A percentile compares a stretch with the other conserved stretches of the same genome.
Evolutionary conservation across 345 rosid species (phyloP).

Genomic region (Tarenaya hassleriana): DNA sequence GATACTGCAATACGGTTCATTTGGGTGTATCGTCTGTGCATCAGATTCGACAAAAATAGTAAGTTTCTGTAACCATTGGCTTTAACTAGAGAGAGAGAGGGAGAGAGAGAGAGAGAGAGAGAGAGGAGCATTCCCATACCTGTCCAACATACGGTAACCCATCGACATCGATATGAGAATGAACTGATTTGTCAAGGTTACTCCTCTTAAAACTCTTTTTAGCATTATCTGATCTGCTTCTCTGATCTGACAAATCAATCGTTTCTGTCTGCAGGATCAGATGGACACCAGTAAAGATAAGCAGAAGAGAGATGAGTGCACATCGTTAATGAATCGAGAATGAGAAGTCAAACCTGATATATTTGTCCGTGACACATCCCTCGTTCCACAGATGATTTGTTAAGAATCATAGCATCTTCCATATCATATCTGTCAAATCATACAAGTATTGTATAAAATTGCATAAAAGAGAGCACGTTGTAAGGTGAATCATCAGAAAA

Average conservation of each 20-base stretch:
- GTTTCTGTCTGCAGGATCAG: slow-evolving; percentile 67
- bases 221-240: slow-evolving; percentile 39
- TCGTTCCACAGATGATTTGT: slow-evolving; percentile 89
- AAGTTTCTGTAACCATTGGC: slow-evolving; percentile 3
- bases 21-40: slow-evolving; percentile 58
- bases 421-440: slow-evolving; percentile 68
- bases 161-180: slow-evolving; percentile 65
- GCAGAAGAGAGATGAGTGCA: not conserved
- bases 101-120: no score
- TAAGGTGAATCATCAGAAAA: slow-evolving; percentile 1
- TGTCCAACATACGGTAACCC: slow-evolving; percentile 95
- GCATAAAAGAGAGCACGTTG: slow-evolving; percentile 1
- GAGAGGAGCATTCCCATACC: slow-evolving; percentile 34
- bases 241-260: slow-evolving; percentile 59
- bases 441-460: slow-evolving; percentile 8
- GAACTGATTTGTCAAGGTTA: slow-evolving; percentile 38
- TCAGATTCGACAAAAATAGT: slow-evolving; percentile 9
- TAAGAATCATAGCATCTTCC: slow-evolving; percentile 99
- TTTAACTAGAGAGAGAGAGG: not conserved
- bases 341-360: slow-evolving; percentile 62
- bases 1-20: slow-evolving; percentile 67
- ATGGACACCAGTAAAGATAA: slow-evolving; percentile 7
- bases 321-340: not conserved
- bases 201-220: slow-evolving; percentile 53
- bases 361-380: slow-evolving; percentile 98